A percentile compares a stretch with the other conserved stretches of the same genome.
These are phyloP conservation scores for Cephaloascus fragrans DNA, from an alignment of 805 yeast species.

Conservation along the genomic window DNA sequence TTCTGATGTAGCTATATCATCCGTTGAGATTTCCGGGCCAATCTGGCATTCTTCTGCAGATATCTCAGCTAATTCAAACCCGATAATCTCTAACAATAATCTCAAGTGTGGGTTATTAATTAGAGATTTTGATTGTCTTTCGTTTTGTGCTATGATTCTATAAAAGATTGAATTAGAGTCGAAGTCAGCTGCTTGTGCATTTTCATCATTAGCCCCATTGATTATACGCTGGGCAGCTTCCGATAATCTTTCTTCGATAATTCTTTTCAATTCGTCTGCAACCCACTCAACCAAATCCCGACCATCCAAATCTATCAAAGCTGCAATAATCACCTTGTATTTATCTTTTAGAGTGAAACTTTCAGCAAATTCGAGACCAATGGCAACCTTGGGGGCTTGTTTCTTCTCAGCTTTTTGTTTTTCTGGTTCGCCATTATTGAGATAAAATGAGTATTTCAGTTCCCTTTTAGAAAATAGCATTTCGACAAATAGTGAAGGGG, in stretches of 20 bases:
- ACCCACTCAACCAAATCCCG: conserved; percentile 33
- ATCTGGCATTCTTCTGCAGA: neutral
- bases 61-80: conserved; percentile 21
- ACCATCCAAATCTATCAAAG: conserved; percentile 35
- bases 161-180: neutral
- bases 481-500: conserved; percentile 52
- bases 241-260: conserved; percentile 14
- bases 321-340: conserved; percentile 39
- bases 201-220: neutral
- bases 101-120: conserved; percentile 1
- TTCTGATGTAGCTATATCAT: conserved; percentile 4
- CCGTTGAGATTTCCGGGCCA: neutral
- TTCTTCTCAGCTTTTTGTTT: conserved; percentile 11
- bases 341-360: conserved; percentile 31
- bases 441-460: conserved; percentile 38
- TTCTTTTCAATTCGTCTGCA: conserved; percentile 21
- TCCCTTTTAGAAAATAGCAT: conserved; percentile 52
- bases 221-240: conserved; percentile 4
- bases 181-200: conserved; percentile 1
- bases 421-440: conserved; percentile 49
- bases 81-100: conserved; percentile 19
- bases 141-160: neutral
- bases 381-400: conserved; percentile 18
- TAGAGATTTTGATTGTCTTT: neutral
- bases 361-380: conserved; percentile 21